Conservation (phyloP, 306 rosid genomes). For the Rosa multiflora region DNA sequence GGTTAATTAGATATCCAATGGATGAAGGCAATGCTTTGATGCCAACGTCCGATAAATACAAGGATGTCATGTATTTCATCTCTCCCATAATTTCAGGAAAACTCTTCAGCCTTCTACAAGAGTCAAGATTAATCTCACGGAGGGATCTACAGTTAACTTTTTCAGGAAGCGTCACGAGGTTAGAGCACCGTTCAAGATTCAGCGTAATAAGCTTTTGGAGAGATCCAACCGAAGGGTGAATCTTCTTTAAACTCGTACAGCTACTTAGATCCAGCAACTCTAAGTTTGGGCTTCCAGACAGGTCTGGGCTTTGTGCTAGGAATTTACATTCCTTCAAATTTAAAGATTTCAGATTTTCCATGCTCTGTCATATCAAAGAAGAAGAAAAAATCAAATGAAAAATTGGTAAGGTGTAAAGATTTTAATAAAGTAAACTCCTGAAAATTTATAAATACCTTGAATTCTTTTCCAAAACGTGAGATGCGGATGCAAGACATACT, state of each 20-base stretch:
- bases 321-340: not conserved
- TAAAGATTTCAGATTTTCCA: not conserved
- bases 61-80: not conserved
- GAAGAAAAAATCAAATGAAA: not conserved
- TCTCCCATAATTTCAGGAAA: slow-evolving; percentile 12
- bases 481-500: slow-evolving; percentile 25
- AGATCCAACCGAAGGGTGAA: not conserved
- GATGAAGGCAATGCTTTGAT: not conserved
- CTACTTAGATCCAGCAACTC: not conserved
- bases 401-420: not conserved
- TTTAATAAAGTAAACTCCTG: not conserved
- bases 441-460: slow-evolving; percentile 5
- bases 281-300: not conserved
- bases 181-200: fast-evolving
- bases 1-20: not conserved
- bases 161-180: not conserved
- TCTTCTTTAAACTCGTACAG: not conserved
- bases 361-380: not conserved
- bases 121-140: fast-evolving
- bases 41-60: fast-evolving
- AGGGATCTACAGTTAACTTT: not conserved
- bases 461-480: not conserved
- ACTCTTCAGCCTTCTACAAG: not conserved
- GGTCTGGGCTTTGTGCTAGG: not conserved
- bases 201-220: not conserved